Evolutionary conservation across 176 grass and related monocot species (phyloP).

Genomic region (Aegilops umbellulata): DNA sequence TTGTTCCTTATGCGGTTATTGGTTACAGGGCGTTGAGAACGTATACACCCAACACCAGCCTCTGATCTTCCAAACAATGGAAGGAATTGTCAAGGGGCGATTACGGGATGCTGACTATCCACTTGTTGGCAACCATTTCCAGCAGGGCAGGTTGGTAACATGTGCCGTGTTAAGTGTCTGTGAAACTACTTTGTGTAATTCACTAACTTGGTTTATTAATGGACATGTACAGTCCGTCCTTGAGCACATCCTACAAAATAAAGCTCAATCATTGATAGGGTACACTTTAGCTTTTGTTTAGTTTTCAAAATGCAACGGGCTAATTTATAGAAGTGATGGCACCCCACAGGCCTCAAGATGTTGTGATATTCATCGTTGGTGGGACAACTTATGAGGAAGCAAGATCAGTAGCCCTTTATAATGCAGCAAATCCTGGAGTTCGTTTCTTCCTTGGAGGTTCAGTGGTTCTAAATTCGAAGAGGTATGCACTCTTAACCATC

Average conservation of each 20-base stretch:
- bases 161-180: conserved; percentile 6
- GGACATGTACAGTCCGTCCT: neutral
- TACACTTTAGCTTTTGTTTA: neutral
- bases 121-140: conserved; percentile 90
- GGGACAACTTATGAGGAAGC: conserved; percentile 97
- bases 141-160: conserved; percentile 79
- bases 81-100: conserved; percentile 88
- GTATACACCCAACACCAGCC: conserved; percentile 98
- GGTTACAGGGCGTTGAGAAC: conserved; percentile 86
- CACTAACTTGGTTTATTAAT: neutral
- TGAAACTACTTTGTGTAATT: conserved; percentile 19
- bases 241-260: neutral
- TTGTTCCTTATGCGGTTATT: conserved; percentile 28
- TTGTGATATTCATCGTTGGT: conserved; percentile 95
- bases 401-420: conserved; percentile 77
- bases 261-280: conserved; percentile 3
- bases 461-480: conserved; percentile 83
- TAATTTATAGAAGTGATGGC: conserved; percentile 20
- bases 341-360: conserved; percentile 84
- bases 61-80: conserved; percentile 94
- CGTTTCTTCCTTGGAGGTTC: conserved; percentile 97
- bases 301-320: neutral
- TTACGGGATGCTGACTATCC: conserved; percentile 93
- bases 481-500: conserved; percentile 33
- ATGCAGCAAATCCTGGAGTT: conserved; percentile 73